phyloP scores from a whole-genome alignment of 352 stramenopile genomes.

The Globisporangium spinosum region DNA sequence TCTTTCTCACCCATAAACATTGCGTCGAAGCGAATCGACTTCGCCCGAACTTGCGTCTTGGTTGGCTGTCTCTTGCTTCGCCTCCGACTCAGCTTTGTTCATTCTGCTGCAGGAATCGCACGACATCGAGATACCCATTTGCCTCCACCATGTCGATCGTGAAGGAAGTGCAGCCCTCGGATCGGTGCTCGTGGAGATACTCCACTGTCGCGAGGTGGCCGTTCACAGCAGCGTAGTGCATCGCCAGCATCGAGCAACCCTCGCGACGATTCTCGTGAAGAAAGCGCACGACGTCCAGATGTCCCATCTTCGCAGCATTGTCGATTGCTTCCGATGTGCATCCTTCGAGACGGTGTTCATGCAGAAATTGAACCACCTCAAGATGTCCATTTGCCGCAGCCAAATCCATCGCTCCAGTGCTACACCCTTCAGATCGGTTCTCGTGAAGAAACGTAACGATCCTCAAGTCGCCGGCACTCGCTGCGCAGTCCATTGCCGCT shows the following conservation, averaged over 20 bases:
- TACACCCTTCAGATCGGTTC: conserved; percentile 4
- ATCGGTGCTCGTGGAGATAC: background rate
- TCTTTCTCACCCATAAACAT: background rate
- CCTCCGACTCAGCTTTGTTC: background rate
- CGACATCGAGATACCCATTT: background rate
- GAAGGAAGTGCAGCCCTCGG: conserved; percentile 5
- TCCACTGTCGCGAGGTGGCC: background rate
- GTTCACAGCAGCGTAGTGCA: conserved; percentile 5
- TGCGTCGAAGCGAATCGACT: background rate
- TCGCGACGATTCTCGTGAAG: background rate
- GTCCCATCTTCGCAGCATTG: conserved; percentile 5
- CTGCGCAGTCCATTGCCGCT: conserved; percentile 4
- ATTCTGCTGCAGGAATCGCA: conserved; percentile 1
- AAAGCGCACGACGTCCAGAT: background rate
- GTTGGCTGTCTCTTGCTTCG: background rate
- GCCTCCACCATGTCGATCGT: background rate
- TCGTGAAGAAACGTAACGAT: conserved; percentile 6
- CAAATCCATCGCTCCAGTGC: conserved; percentile 3
- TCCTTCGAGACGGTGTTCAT: background rate
- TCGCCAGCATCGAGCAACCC: conserved; percentile 3
- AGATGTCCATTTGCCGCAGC: conserved; percentile 5
- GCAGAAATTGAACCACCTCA: background rate
- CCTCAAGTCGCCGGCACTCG: background rate
- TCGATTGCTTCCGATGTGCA: conserved; percentile 9
- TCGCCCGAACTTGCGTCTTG: background rate